These are phyloP conservation scores for Gilbertella persicaria DNA, from an alignment of 371 early-diverging fungal species.

Conservation along the genomic window DNA sequence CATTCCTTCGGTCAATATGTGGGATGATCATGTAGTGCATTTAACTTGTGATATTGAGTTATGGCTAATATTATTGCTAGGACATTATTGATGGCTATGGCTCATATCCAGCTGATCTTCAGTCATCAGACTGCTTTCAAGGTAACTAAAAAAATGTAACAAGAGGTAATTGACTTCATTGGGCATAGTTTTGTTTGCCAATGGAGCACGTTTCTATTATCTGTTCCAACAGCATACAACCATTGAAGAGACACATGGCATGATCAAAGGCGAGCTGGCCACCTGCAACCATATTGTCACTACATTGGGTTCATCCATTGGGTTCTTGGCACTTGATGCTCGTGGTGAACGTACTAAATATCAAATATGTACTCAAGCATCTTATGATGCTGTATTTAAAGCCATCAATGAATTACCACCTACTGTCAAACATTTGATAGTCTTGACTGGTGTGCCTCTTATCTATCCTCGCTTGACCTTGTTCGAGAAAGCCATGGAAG, in stretches of 20 bases:
- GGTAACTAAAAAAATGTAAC: conserved; percentile 12
- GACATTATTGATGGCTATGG: conserved; percentile 79
- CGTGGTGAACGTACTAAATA: conserved; percentile 75
- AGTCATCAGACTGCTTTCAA: conserved; percentile 50
- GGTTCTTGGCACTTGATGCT: conserved; percentile 73
- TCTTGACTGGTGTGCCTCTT: conserved; percentile 74
- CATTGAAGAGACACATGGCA: conserved; percentile 54
- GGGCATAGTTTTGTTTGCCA: conserved; percentile 30
- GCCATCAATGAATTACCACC: conserved; percentile 45
- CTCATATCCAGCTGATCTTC: conserved; percentile 82
- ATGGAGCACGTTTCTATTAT: conserved; percentile 79
- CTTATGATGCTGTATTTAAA: conserved; percentile 66
- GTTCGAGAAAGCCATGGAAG: conserved; percentile 64
- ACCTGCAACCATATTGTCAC: conserved; percentile 38
- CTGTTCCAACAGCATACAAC: conserved; percentile 88
- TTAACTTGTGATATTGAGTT: no score
- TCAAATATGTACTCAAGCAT: conserved; percentile 60
- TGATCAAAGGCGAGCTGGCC: conserved; percentile 30
- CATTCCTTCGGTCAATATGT: conserved; percentile 76
- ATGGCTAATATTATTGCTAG: no score
- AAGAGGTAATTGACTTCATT: not conserved
- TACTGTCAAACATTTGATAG: conserved; percentile 67
- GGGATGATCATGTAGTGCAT: conserved; percentile 77
- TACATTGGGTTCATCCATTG: conserved; percentile 70
- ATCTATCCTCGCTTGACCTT: conserved; percentile 75